Percentiles rank a stretch among this genome's conserved stretches.
Conservation (phyloP, 257 asterid genomes). For the Capsicum rhomboideum region DNA sequence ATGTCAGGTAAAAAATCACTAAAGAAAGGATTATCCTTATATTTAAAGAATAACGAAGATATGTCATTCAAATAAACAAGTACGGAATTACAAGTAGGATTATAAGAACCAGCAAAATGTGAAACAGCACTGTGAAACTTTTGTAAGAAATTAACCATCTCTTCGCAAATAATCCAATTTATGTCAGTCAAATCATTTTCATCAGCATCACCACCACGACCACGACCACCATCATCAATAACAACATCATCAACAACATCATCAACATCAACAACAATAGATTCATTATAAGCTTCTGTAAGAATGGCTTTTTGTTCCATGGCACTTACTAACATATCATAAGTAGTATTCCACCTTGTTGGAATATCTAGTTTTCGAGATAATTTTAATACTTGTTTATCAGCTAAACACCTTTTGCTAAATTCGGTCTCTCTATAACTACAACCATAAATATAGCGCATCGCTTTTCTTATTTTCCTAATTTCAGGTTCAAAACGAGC, state of each 20-base stretch:
- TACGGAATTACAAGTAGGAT: not conserved
- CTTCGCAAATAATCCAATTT: not conserved
- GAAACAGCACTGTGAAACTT: not conserved
- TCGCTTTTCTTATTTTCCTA: not conserved
- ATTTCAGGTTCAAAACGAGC: not conserved
- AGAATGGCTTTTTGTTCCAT: not conserved
- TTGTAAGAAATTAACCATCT: not conserved
- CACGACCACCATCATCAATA: not conserved
- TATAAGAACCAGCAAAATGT: not conserved
- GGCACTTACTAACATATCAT: not conserved
- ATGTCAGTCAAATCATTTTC: not conserved
- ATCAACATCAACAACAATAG: not conserved
- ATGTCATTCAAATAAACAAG: not conserved
- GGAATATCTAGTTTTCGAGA: not conserved
- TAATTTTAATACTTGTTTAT: not conserved
- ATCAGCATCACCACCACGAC: not conserved
- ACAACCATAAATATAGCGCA: not conserved
- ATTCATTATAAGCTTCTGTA: not conserved
- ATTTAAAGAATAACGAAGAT: not conserved
- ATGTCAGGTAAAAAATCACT: not conserved
- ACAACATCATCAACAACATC: not conserved
- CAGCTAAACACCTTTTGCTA: not conserved
- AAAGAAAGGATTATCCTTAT: not conserved
- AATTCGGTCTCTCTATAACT: not conserved
- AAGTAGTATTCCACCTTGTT: not conserved